Base-by-base conservation (phyloP, 345 rosid genomes). In the Lumnitzera racemosa region DNA sequence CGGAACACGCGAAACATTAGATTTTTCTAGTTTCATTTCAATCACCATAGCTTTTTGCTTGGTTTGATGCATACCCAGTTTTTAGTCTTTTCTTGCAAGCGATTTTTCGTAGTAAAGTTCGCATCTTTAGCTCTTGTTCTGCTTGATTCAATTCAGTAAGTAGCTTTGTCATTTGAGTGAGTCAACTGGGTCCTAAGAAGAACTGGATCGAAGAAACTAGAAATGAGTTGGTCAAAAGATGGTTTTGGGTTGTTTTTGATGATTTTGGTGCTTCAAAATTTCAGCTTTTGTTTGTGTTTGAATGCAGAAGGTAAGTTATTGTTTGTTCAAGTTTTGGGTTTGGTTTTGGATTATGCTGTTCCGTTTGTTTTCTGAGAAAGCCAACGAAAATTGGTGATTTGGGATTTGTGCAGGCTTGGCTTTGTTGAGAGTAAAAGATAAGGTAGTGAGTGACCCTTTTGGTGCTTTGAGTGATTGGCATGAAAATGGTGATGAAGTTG, bases 241-340 rank as follows among this genome's bases (percentile, higher is more conserved):
- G 55, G 67, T 25, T 36, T 69, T 49, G 55, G 61, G 59, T 1
- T 70, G 29, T 23, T 75, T 71, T 69, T 78, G 64, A 20, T 59
- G 47, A 3, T 59, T 24, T 50, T 60, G 72, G 25, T 49, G 79
- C 49, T 70, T 64, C 77, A 65, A 20, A 53, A 69, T 69, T 60
- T 76, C 47, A 57, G 72, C 46, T 63, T 61, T 12, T 74, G 83
- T 52, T 76, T 16, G 61, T 76, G 88, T 46, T 71, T 86, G 27
- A 86, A 81, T 47, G 76, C 75, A 13, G 86, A 84, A 76, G 95
- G 96, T 90, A 73, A 2, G 54, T 36, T 15, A 5, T 59, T 69
- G 56, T n/a, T 23, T 8, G 12, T 27, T 24, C 47, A 9, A 31
- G 31, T 64, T 29, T 57, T 59, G 25, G 53, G 23, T 56, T 20